phyloP scores from a whole-genome alignment of 108 stramenopile genomes.

The Nitzschia sp. region DNA sequence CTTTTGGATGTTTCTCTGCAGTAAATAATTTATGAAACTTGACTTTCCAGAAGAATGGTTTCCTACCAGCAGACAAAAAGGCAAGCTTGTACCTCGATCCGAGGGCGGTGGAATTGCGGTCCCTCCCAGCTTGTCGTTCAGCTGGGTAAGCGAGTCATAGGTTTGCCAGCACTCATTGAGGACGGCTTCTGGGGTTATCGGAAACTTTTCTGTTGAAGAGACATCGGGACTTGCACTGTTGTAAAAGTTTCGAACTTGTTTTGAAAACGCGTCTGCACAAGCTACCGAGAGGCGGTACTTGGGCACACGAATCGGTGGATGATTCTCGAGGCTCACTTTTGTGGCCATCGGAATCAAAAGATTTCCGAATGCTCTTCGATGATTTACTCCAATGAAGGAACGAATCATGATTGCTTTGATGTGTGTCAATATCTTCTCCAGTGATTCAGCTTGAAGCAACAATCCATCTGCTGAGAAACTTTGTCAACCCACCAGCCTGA shows the following conservation, averaged over 20 bases:
- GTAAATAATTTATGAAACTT: slow-evolving; percentile 95
- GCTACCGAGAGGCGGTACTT: too few species aligned
- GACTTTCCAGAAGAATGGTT: slow-evolving; percentile 97
- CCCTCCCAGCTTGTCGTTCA: slow-evolving; percentile 38
- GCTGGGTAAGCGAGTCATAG: slow-evolving; percentile 28
- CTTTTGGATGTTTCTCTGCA: slow-evolving; percentile 90
- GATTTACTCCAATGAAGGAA: too few species aligned
- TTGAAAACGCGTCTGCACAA: too few species aligned
- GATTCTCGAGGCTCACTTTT: too few species aligned
- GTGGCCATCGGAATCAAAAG: too few species aligned
- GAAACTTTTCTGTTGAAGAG: neutral
- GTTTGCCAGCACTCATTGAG: slow-evolving; percentile 21
- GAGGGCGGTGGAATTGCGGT: slow-evolving; percentile 33
- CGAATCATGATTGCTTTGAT: too few species aligned
- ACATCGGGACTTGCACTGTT: neutral
- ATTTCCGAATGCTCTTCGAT: too few species aligned
- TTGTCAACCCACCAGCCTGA: too few species aligned
- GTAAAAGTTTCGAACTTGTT: neutral
- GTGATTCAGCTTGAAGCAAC: too few species aligned
- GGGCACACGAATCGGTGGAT: too few species aligned
- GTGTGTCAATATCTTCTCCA: too few species aligned
- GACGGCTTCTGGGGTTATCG: slow-evolving; percentile 23
- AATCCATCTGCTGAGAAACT: too few species aligned
- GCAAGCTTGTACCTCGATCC: slow-evolving; percentile 52
- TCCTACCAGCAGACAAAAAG: slow-evolving; percentile 96